Conservation (phyloP, 345 rosid genomes). For the Sonneratia alba region DNA sequence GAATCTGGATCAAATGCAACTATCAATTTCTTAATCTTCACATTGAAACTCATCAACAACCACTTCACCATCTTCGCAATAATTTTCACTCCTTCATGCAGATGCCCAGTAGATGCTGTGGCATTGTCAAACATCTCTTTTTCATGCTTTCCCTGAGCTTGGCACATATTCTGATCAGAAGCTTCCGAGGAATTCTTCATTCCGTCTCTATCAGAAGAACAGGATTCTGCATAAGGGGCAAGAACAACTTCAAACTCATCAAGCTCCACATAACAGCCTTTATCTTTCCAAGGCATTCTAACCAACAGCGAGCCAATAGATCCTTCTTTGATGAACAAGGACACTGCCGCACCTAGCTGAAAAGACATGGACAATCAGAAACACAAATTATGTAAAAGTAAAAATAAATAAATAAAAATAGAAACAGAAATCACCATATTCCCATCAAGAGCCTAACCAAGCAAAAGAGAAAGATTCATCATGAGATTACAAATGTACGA, state of each 20-base stretch:
- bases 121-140: constrained; percentile 25
- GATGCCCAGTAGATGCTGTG: constrained; percentile 39
- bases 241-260: constrained; percentile 85
- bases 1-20: constrained; percentile 67
- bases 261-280: constrained; percentile 80
- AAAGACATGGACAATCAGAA: constrained; percentile 6
- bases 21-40: constrained; percentile 58
- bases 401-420: not conserved
- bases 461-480: not conserved
- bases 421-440: not conserved
- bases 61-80: constrained; percentile 92
- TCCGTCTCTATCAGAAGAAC: constrained; percentile 20
- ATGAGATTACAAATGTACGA: not conserved
- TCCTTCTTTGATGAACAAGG: constrained; percentile 75
- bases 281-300: constrained; percentile 73
- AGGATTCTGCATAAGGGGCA: constrained; percentile 34
- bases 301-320: constrained; percentile 73
- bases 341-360: constrained; percentile 50
- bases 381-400: not conserved
- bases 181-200: constrained; percentile 24
- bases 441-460: not conserved
- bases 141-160: constrained; percentile 27
- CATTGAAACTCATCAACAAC: constrained; percentile 76
- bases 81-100: constrained; percentile 94
- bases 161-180: constrained; percentile 16